Evolutionary conservation across 1,284 basidiomycete species (phyloP).

Genomic region (Ganoderma leucocontextum): DNA sequence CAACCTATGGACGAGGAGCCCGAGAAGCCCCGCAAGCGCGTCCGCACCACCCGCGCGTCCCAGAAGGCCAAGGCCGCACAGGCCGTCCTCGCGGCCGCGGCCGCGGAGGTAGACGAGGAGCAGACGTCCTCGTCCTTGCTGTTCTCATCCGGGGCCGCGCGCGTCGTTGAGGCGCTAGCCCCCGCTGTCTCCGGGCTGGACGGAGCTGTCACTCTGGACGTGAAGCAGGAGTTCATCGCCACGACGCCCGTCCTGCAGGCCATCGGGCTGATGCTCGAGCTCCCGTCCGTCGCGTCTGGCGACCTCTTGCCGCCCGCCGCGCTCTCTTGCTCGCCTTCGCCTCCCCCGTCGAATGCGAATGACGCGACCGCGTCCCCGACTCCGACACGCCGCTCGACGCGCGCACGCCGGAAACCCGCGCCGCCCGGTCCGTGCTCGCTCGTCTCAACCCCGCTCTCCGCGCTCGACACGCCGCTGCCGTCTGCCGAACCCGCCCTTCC

Average conservation of each 20-base stretch:
- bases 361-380: constrained; percentile 13
- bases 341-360: neutral
- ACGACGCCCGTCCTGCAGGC: constrained; percentile 25
- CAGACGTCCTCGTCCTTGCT: constrained; percentile 13
- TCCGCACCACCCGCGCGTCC: constrained; percentile 26
- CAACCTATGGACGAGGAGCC: constrained; percentile 15
- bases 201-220: constrained; percentile 18
- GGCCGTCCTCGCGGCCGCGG: neutral
- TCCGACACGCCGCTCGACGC: constrained; percentile 28
- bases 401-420: constrained; percentile 30
- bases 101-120: constrained; percentile 7
- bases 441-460: constrained; percentile 26
- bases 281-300: constrained; percentile 11
- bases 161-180: neutral
- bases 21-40: constrained; percentile 30
- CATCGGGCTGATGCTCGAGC: constrained; percentile 24
- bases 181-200: constrained; percentile 8
- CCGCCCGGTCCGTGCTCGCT: constrained; percentile 26
- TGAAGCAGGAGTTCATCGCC: constrained; percentile 31
- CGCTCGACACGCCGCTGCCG: constrained; percentile 19
- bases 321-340: neutral
- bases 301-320: neutral
- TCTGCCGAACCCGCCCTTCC: neutral
- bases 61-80: constrained; percentile 19
- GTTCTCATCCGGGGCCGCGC: neutral